phyloP scores from a whole-genome alignment of 495 filamentous ascomycete species.

The Aspergillus hancockii region DNA sequence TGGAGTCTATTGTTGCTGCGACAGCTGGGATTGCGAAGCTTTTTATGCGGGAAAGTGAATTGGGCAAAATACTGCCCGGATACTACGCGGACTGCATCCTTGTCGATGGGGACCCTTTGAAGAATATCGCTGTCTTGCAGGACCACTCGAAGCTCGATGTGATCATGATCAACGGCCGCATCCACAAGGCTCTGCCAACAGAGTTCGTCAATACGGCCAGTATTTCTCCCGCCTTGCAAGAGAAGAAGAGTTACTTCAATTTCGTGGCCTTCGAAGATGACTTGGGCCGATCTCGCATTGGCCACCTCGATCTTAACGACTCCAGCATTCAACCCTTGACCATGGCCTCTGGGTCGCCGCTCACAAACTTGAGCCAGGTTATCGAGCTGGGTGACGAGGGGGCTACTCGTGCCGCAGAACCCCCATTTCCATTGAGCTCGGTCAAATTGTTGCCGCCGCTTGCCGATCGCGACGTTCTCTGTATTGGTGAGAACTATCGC shows the following conservation, averaged over 20 bases:
- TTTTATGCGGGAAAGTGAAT: slow-evolving; percentile 46
- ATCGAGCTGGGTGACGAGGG: slow-evolving; percentile 29
- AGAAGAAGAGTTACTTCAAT: slow-evolving; percentile 16
- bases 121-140: slow-evolving; percentile 47
- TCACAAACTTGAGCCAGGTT: slow-evolving; percentile 51
- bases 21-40: slow-evolving; percentile 47
- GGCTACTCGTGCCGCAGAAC: slow-evolving; percentile 16
- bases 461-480: slow-evolving; percentile 51
- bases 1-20: slow-evolving; percentile 48
- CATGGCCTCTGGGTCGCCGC: slow-evolving; percentile 48
- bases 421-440: slow-evolving; percentile 32
- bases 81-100: slow-evolving; percentile 51
- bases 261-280: slow-evolving; percentile 27
- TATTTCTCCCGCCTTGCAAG: background rate
- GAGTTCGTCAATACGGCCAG: slow-evolving; percentile 4
- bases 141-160: slow-evolving; percentile 46
- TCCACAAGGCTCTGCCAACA: slow-evolving; percentile 36
- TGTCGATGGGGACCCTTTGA: slow-evolving; percentile 50
- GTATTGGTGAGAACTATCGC: slow-evolving; percentile 57
- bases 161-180: slow-evolving; percentile 49
- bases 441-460: slow-evolving; percentile 50
- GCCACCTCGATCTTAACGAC: slow-evolving; percentile 44
- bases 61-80: slow-evolving; percentile 49
- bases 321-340: slow-evolving; percentile 45
- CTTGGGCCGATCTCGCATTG: slow-evolving; percentile 35